Conservation (phyloP, 2,329 filamentous ascomycete genomes). For the Colletotrichum horii region DNA sequence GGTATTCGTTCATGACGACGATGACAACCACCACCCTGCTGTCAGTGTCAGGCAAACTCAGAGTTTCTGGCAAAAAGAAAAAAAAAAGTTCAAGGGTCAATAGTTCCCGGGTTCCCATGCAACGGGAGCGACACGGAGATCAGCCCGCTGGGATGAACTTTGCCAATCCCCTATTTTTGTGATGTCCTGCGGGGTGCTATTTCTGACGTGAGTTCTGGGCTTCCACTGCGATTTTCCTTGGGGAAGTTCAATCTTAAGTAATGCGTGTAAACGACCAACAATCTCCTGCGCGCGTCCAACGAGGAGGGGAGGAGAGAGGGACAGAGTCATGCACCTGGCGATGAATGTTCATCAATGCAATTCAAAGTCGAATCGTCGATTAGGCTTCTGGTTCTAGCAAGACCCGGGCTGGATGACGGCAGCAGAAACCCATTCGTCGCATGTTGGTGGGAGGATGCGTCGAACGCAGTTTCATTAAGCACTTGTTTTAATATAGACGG, state of each 20-base stretch:
- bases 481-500: background rate
- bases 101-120: background rate
- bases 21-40: background rate
- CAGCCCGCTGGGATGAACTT: constrained; percentile 12
- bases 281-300: background rate
- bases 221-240: background rate
- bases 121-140: background rate
- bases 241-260: background rate
- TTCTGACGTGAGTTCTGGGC: background rate
- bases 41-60: background rate
- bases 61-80: background rate
- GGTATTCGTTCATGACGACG: background rate
- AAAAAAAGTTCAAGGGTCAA: background rate
- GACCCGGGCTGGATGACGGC: background rate
- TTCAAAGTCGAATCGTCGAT: background rate
- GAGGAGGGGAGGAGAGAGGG: background rate
- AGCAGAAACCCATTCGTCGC: constrained; percentile 4
- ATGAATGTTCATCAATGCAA: background rate
- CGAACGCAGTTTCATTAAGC: constrained; percentile 5
- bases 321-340: background rate
- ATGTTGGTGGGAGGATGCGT: constrained; percentile 1
- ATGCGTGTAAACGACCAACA: background rate
- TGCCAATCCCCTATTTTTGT: background rate
- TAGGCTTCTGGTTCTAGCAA: background rate
- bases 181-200: background rate